Evolutionary conservation across 345 rosid species (phyloP).

Genomic region (Dipteronia sinensis): DNA sequence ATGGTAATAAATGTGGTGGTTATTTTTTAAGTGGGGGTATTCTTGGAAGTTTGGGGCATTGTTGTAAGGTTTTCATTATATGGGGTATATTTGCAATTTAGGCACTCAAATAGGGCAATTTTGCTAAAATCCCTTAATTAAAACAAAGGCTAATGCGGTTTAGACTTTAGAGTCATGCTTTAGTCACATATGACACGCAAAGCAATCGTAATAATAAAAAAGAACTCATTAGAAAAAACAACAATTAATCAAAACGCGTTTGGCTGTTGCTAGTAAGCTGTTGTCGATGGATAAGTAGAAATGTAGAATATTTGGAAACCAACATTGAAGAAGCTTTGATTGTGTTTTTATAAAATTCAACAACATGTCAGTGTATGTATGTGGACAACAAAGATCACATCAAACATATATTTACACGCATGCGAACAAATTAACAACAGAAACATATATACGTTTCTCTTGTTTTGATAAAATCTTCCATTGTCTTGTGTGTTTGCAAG

Average conservation of each 20-base stretch:
- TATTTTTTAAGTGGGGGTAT: too few species aligned
- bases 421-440: too few species aligned
- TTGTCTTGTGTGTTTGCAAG: not conserved
- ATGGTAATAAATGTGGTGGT: too few species aligned
- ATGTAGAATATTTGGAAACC: too few species aligned
- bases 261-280: too few species aligned
- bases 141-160: not conserved
- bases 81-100: too few species aligned
- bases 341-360: not conserved
- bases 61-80: too few species aligned
- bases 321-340: not conserved
- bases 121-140: too few species aligned
- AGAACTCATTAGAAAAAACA: not conserved
- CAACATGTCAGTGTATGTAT: not conserved
- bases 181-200: not conserved
- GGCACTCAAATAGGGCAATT: too few species aligned
- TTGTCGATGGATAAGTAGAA: too few species aligned
- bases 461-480: constrained; percentile 7
- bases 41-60: too few species aligned
- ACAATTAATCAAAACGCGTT: not conserved
- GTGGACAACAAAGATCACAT: constrained; percentile 2
- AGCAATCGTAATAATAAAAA: not conserved
- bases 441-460: not conserved
- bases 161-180: not conserved
- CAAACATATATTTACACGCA: not conserved